These are phyloP conservation scores for Physocladia obscura DNA, from an alignment of 192 early-diverging fungal genomes.

Conservation along the genomic window DNA sequence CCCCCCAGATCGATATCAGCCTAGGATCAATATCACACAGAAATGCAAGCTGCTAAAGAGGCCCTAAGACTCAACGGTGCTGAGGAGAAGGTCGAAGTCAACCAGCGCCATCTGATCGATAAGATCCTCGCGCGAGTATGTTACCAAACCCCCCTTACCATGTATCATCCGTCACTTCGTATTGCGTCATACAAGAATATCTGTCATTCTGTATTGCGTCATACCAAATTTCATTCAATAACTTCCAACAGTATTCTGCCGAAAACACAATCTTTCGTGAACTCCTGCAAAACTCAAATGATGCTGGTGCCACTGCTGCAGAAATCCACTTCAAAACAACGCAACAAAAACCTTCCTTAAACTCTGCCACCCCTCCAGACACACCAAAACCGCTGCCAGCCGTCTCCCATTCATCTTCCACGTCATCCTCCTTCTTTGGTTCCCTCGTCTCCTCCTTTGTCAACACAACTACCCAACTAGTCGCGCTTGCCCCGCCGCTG, in stretches of 20 bases:
- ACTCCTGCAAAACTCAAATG: constrained; percentile 59
- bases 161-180: too few relatives aligned
- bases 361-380: neutral
- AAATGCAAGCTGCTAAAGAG: constrained; percentile 32
- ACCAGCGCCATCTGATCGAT: constrained; percentile 88
- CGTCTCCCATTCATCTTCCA: neutral
- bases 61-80: constrained; percentile 20
- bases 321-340: constrained; percentile 42
- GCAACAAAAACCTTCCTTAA: neutral
- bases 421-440: constrained; percentile 19
- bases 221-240: neutral
- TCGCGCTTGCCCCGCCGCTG: too few relatives aligned
- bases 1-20: too few relatives aligned
- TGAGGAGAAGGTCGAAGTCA: constrained; percentile 75
- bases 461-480: neutral
- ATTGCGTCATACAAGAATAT: too few relatives aligned
- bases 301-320: constrained; percentile 61
- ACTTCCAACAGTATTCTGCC: constrained; percentile 67
- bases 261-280: constrained; percentile 86
- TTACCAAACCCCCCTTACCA: too few relatives aligned
- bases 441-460: constrained; percentile 20
- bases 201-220: too few relatives aligned
- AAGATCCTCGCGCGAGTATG: constrained; percentile 75
- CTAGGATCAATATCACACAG: too few relatives aligned
- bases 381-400: constrained; percentile 4